These are phyloP conservation scores for Diaporthe australafricana DNA, from an alignment of 2,329 filamentous ascomycete genomes.

Conservation along the genomic window DNA sequence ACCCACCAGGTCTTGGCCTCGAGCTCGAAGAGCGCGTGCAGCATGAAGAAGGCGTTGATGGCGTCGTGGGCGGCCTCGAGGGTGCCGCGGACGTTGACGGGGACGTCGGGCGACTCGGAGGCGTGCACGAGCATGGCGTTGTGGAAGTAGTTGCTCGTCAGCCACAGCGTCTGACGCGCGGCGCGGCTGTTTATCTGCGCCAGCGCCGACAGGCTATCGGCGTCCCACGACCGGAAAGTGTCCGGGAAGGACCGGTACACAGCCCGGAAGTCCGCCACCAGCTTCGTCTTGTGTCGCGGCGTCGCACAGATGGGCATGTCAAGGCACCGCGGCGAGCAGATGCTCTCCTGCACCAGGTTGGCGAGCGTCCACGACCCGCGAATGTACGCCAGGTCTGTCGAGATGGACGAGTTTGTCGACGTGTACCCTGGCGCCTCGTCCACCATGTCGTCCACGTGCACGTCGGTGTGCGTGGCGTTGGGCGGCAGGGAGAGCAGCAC, in stretches of 20 bases:
- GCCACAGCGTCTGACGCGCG: conserved; percentile 79
- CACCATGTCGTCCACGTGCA: conserved; percentile 77
- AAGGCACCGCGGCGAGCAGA: conserved; percentile 80
- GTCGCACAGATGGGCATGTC: conserved; percentile 78
- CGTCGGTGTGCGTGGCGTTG: conserved; percentile 82
- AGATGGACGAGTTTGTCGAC: conserved; percentile 67
- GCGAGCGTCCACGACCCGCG: conserved; percentile 83
- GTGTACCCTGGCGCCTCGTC: conserved; percentile 64
- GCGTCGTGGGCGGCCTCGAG: conserved; percentile 82
- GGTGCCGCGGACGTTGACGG: conserved; percentile 75
- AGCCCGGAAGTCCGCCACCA: conserved; percentile 76
- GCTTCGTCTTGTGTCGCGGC: conserved; percentile 74
- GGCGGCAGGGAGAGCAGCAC: conserved; percentile 82
- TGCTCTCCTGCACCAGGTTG: conserved; percentile 81
- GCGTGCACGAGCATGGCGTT: conserved; percentile 84
- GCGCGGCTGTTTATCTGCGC: conserved; percentile 72
- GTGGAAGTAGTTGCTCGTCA: conserved; percentile 86
- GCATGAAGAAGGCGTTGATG: conserved; percentile 78
- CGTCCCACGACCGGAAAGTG: conserved; percentile 76
- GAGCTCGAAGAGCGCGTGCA: conserved; percentile 74
- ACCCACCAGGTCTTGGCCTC: conserved; percentile 89
- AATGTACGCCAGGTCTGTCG: conserved; percentile 77
- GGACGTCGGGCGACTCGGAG: conserved; percentile 73
- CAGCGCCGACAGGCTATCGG: conserved; percentile 67
- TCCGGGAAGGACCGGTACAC: conserved; percentile 80